phyloP scores from a whole-genome alignment of 768 basidiomycete genomes.

The Pulveroboletus sp. region DNA sequence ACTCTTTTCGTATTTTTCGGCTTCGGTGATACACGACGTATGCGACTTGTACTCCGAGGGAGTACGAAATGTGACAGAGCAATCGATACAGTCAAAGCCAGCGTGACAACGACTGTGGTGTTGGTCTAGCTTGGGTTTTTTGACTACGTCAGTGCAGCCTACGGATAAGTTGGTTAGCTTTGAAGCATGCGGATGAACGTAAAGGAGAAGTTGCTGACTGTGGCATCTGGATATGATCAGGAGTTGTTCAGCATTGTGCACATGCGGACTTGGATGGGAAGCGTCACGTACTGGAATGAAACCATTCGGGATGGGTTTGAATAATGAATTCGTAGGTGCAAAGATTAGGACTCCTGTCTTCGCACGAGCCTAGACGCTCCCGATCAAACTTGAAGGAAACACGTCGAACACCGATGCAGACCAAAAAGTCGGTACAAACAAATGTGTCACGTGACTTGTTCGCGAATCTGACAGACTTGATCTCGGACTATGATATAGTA shows the following conservation, averaged over 20 bases:
- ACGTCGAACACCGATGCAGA: too few species aligned
- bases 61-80: conserved; percentile 76
- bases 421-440: too few species aligned
- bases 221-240: conserved; percentile 56
- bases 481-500: too few species aligned
- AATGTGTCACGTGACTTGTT: too few species aligned
- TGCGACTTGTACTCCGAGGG: conserved; percentile 80
- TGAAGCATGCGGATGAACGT: not conserved
- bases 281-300: conserved; percentile 63
- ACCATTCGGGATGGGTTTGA: conserved; percentile 45
- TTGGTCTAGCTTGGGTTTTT: conserved; percentile 90
- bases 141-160: conserved; percentile 86
- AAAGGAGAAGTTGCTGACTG: conserved; percentile 38
- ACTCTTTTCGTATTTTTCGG: conserved; percentile 89
- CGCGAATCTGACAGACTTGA: too few species aligned
- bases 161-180: not conserved
- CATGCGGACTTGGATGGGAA: not conserved
- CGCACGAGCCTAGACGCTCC: too few species aligned
- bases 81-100: conserved; percentile 84
- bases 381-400: too few species aligned
- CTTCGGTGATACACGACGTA: conserved; percentile 84
- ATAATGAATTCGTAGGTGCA: not conserved
- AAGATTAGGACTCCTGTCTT: too few species aligned
- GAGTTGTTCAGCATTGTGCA: not conserved
- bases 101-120: conserved; percentile 60